Conservation (phyloP, 352 stramenopile species). For the Peronosclerospora sorghi region DNA sequence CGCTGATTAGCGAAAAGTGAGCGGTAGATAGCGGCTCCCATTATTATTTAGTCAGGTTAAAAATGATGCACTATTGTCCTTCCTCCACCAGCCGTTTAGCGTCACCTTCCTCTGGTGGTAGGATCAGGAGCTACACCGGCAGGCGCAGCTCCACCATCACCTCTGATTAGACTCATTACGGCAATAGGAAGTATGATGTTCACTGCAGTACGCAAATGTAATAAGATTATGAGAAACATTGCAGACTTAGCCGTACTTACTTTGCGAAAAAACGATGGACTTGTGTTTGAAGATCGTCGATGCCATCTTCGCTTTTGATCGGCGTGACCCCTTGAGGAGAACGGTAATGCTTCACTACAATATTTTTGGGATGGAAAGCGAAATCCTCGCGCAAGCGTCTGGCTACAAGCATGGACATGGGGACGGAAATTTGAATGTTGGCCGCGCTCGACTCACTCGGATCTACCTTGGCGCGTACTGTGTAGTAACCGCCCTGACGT, state of each 20-base stretch:
- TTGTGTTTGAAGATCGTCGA: constrained; percentile 46
- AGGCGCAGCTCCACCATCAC: constrained; percentile 30
- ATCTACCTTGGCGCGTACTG: constrained; percentile 52
- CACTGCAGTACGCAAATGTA: constrained; percentile 31
- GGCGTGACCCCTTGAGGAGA: constrained; percentile 64
- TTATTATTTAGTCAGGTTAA: no score
- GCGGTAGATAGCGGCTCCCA: no score
- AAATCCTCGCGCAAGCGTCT: constrained; percentile 72
- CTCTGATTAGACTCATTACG: constrained; percentile 61
- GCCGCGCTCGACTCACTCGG: constrained; percentile 38
- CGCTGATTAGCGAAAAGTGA: no score
- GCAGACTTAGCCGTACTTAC: constrained; percentile 27
- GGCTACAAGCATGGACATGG: constrained; percentile 66
- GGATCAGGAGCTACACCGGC: constrained; percentile 20
- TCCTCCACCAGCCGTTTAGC: constrained; percentile 11
- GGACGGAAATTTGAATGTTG: constrained; percentile 66
- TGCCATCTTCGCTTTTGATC: constrained; percentile 45
- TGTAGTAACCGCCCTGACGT: constrained; percentile 46
- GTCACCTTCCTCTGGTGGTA: constrained; percentile 19
- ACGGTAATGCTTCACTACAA: constrained; percentile 45
- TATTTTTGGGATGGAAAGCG: constrained; percentile 68
- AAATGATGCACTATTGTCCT: constrained; percentile 1
- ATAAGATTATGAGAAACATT: constrained; percentile 2
- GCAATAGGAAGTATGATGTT: constrained; percentile 74
- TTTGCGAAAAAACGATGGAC: constrained; percentile 73